Evolutionary conservation across 2,329 filamentous ascomycete species (phyloP).

Genomic region (Seiridium unicorne): DNA sequence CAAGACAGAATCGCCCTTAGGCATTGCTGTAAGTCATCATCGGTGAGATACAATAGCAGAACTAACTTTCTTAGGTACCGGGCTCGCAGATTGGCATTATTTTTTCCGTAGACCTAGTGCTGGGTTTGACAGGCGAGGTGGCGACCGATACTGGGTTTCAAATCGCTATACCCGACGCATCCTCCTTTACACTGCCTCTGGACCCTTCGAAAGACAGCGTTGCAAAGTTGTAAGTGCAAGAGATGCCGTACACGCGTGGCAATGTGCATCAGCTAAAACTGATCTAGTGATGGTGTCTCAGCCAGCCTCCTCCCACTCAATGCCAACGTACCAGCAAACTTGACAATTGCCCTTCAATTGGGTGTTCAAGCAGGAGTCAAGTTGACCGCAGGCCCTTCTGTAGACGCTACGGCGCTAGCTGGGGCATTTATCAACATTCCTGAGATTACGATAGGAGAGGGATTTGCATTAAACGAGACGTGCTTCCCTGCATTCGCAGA

Average conservation of each 20-base stretch:
- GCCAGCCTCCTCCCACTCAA: slow-evolving; percentile 20
- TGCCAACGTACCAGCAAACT: slow-evolving; percentile 16
- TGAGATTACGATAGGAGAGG: slow-evolving; percentile 16
- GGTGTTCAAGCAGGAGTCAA: slow-evolving; percentile 22
- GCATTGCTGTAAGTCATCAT: slow-evolving; percentile 19
- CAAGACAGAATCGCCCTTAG: slow-evolving; percentile 18
- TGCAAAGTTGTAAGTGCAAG: slow-evolving; percentile 22
- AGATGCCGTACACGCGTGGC: no score
- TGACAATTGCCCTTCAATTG: slow-evolving; percentile 21
- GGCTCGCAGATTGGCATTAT: slow-evolving; percentile 21
- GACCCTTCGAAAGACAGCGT: slow-evolving; percentile 15
- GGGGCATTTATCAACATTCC: slow-evolving; percentile 25
- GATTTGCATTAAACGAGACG: slow-evolving; percentile 12
- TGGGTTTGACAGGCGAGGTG: slow-evolving; percentile 19
- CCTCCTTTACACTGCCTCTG: slow-evolving; percentile 21
- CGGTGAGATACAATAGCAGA: background rate
- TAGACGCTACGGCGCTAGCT: slow-evolving; percentile 20
- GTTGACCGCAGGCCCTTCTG: slow-evolving; percentile 14
- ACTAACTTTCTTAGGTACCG: slow-evolving; percentile 16
- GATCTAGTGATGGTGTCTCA: slow-evolving; percentile 18
- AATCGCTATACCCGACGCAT: slow-evolving; percentile 20
- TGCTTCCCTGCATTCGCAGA: slow-evolving; percentile 18
- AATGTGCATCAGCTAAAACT: background rate
- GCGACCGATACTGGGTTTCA: slow-evolving; percentile 21
- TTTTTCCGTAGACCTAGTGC: slow-evolving; percentile 22